Percentiles rank a stretch among this genome's conserved stretches.
These are phyloP conservation scores for Caryopteris hybrid DNA, from an alignment of 305 asterid species.

Conservation along the genomic window DNA sequence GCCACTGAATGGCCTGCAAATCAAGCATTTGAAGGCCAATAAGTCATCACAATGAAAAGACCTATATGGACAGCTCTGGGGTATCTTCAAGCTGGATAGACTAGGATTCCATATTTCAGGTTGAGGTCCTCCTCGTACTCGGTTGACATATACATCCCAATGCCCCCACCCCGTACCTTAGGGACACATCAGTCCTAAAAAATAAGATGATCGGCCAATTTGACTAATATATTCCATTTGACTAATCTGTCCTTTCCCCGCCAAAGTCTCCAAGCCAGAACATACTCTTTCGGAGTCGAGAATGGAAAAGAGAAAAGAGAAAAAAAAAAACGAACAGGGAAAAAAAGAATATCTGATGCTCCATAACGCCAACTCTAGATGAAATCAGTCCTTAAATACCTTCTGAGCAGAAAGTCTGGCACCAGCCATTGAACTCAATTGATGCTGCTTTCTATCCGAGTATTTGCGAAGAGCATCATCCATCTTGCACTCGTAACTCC, in stretches of 20 bases:
- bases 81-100: not conserved
- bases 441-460: constrained; percentile 30
- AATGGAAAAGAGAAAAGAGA: not conserved
- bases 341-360: constrained; percentile 1
- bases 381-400: constrained; percentile 38
- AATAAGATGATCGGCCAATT: not conserved
- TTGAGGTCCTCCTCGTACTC: not conserved
- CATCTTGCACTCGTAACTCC: constrained; percentile 85
- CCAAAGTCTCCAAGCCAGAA: no score
- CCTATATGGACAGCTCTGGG: not conserved
- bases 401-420: constrained; percentile 42
- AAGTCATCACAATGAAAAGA: not conserved
- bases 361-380: not conserved
- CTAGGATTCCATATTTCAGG: not conserved
- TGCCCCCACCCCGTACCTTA: not conserved
- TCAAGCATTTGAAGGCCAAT: not conserved
- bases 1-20: not conserved
- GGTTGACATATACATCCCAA: not conserved
- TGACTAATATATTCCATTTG: not conserved
- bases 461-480: constrained; percentile 68
- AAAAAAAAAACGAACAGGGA: no score
- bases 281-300: no score
- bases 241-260: no score
- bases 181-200: not conserved
- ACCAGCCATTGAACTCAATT: constrained; percentile 24